Evolutionary conservation across 2,329 filamentous ascomycete species (phyloP), one percentile per base, ranked within the genome.

Genomic region (Massarina eburnea): DNA sequence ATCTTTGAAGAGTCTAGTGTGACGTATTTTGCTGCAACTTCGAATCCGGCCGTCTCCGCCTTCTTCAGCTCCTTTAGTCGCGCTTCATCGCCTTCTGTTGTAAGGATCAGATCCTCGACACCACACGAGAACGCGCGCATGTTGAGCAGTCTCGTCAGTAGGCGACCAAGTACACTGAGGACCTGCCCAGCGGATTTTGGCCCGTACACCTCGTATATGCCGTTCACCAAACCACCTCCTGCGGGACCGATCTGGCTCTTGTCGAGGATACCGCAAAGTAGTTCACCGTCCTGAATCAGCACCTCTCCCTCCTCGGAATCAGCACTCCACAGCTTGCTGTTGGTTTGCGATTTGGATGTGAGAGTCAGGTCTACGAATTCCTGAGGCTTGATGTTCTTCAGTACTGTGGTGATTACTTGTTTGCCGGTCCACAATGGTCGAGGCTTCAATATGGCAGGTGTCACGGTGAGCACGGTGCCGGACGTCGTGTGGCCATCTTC

Each of bases 121-220:
- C 95, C 95, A 70, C 94, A 99, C 54, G 89, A 94, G 69, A 97
- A 97, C 1, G 92, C 94, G 41, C 91, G 82, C 85, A 96, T 95
- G 64, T 94, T 89, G 49, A 97, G 79, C 54, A 91, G 86, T 61
- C 91, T 87, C 0, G 94, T 99, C 52, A 99, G 74, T 20, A 99
- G 78, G 45, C 94, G 84, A 43, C 94, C 94, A 44, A 99, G 79
- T 57, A 92, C 87, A 76, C 91, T 95, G 43, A 99, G 81, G 8
- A 96, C 76, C 64, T 89, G 90, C 26, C 94, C 92, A 17, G 94
- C 92, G 52, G 87, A 80, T 14, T 86, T 86, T 46, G 94, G 87
- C 2, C 95, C 94, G 65, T 96, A 96, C 1, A 91, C 83, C 65
- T 99, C 94, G 64, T 99, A 92, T 18, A 97, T 82, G 2, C 91